Conservation (phyloP, 306 rosid genomes). For the Castanea crenata region DNA sequence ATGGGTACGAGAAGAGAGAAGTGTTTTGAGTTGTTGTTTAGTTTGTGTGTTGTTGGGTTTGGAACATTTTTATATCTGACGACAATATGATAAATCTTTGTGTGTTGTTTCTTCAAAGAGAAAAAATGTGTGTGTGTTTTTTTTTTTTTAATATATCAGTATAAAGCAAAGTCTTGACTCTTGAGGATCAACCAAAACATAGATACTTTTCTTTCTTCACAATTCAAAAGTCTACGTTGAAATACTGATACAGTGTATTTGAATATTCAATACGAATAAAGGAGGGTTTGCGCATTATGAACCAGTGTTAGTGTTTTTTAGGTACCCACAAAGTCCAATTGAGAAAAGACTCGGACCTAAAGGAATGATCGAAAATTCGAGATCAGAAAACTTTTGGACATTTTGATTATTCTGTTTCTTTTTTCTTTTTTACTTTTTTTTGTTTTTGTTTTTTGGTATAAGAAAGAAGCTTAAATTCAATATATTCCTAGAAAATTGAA, state of each 20-base stretch:
- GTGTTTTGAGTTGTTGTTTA: background rate
- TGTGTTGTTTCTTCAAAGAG: background rate
- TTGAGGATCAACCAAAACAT: background rate
- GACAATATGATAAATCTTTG: no score
- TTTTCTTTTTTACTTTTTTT: no score
- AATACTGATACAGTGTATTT: background rate
- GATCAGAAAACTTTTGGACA: no score
- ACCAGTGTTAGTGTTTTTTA: no score
- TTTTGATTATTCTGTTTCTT: no score
- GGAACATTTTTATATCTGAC: background rate
- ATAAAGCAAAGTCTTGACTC: background rate
- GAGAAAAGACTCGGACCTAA: no score
- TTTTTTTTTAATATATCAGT: background rate
- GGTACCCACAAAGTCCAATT: no score
- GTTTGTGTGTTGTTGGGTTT: background rate
- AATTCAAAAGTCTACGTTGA: slow-evolving; percentile 26
- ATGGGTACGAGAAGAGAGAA: background rate
- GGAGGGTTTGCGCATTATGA: background rate
- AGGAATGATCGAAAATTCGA: no score
- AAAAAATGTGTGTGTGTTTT: background rate
- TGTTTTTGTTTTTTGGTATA: no score
- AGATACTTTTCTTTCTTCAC: background rate
- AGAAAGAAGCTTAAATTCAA: no score
- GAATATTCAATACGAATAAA: background rate
- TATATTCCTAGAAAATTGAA: no score